Conservation (phyloP, 768 basidiomycete genomes). For the Chalciporus sphaerocephalus region DNA sequence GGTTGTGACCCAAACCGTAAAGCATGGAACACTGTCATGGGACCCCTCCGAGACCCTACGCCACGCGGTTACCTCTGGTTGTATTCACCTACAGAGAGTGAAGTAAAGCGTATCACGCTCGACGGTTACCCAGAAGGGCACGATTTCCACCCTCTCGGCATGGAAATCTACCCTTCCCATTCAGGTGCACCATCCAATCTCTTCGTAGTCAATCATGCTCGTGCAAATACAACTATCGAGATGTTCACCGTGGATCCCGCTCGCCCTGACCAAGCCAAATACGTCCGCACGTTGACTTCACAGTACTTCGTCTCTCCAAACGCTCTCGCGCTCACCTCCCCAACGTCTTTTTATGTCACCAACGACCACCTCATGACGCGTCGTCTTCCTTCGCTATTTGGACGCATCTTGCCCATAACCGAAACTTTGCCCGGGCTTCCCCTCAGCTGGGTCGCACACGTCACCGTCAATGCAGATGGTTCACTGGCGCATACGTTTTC, state of each 20-base stretch:
- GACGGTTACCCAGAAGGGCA: constrained; percentile 50
- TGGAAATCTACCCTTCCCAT: constrained; percentile 53
- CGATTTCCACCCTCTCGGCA: constrained; percentile 71
- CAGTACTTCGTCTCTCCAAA: constrained; percentile 63
- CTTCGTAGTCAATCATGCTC: constrained; percentile 68
- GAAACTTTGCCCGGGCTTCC: constrained; percentile 59
- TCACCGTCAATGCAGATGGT: constrained; percentile 39
- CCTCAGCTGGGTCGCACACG: constrained; percentile 54
- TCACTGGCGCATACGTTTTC: constrained; percentile 37
- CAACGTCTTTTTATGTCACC: constrained; percentile 64
- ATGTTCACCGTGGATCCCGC: constrained; percentile 55
- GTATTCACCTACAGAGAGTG: constrained; percentile 30
- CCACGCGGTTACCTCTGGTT: constrained; percentile 63
- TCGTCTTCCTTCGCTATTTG: constrained; percentile 48
- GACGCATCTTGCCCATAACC: constrained; percentile 45
- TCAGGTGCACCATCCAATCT: constrained; percentile 49
- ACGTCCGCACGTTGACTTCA: constrained; percentile 59
- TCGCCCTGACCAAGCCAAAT: constrained; percentile 39
- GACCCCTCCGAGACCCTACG: constrained; percentile 55
- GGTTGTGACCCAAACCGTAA: constrained; percentile 44
- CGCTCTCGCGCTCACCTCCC: constrained; percentile 58
- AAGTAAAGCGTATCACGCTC: constrained; percentile 41
- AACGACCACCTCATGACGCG: constrained; percentile 71
- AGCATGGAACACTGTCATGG: constrained; percentile 76
- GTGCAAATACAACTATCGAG: constrained; percentile 57